Percentiles rank a stretch among this genome's conserved stretches.
Evolutionary conservation across 495 filamentous ascomycete genomes (phyloP).

Genomic region (Penicillium samsonianum): DNA sequence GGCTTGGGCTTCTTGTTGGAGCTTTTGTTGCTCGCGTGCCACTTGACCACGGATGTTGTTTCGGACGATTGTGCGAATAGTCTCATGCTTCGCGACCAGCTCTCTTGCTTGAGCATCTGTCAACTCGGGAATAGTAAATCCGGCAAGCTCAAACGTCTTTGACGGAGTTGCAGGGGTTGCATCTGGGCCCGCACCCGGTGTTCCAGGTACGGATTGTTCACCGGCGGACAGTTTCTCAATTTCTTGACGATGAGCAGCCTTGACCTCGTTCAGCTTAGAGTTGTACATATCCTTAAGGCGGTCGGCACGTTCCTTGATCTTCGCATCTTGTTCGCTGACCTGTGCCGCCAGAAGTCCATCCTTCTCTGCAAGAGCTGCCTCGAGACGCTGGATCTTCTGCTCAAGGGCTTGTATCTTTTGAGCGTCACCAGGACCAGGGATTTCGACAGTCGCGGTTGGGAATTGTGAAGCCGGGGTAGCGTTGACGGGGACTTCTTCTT

Average conservation of each 20-base stretch:
- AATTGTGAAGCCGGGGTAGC: constrained; percentile 45
- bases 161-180: constrained; percentile 41
- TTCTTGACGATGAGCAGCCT: constrained; percentile 55
- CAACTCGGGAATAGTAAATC: constrained; percentile 29
- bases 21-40: constrained; percentile 42
- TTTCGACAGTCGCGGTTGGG: constrained; percentile 30
- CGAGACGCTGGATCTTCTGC: constrained; percentile 49
- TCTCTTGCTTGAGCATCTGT: constrained; percentile 66
- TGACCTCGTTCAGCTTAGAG: constrained; percentile 66
- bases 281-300: constrained; percentile 72
- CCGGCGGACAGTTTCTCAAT: constrained; percentile 64
- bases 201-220: constrained; percentile 48
- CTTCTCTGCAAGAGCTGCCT: constrained; percentile 52
- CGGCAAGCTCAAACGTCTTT: constrained; percentile 29
- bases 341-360: constrained; percentile 39
- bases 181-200: constrained; percentile 30
- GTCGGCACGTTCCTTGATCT: constrained; percentile 65
- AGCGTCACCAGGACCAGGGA: constrained; percentile 32
- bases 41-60: constrained; percentile 50
- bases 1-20: constrained; percentile 21
- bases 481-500: constrained; percentile 32
- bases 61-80: constrained; percentile 63
- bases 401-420: constrained; percentile 42
- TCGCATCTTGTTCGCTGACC: constrained; percentile 53
- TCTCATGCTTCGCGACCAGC: constrained; percentile 63